These are phyloP conservation scores for Hypoxylon fragiforme DNA, from an alignment of 495 filamentous ascomycete species.

Conservation along the genomic window DNA sequence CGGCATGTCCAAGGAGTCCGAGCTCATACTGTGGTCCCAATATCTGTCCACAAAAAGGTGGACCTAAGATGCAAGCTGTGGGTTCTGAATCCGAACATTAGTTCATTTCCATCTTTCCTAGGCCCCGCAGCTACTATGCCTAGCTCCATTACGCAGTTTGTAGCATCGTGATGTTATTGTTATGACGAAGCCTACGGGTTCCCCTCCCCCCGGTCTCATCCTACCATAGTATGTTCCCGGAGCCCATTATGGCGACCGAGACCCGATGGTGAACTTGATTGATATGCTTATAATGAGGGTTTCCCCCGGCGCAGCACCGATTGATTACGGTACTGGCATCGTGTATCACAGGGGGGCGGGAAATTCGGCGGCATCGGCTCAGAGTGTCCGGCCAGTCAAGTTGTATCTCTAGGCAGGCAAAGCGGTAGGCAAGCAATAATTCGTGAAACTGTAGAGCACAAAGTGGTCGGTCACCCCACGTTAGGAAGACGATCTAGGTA, in stretches of 20 bases:
- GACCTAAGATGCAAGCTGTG: slow-evolving; percentile 12
- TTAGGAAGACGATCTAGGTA: not conserved
- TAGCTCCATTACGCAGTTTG: slow-evolving; percentile 16
- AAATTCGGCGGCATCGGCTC: slow-evolving; percentile 30
- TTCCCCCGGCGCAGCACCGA: slow-evolving; percentile 11
- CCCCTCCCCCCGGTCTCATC: slow-evolving; percentile 21
- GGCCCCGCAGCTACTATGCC: slow-evolving; percentile 20
- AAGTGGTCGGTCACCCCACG: slow-evolving; percentile 5
- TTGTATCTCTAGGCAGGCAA: slow-evolving; percentile 26
- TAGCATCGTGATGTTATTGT: slow-evolving; percentile 30
- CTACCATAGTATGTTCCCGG: slow-evolving; percentile 1
- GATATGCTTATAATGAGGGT: slow-evolving; percentile 14
- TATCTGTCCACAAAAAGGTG: slow-evolving; percentile 34
- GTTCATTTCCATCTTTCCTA: slow-evolving; percentile 19
- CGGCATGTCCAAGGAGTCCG: slow-evolving; percentile 16
- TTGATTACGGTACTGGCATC: slow-evolving; percentile 25
- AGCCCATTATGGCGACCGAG: slow-evolving; percentile 21
- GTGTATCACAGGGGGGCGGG: slow-evolving; percentile 28
- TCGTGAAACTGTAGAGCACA: not conserved
- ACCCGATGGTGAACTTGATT: slow-evolving; percentile 4
- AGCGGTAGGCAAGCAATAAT: too few relatives aligned
- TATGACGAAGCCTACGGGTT: slow-evolving; percentile 21
- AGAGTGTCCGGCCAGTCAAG: slow-evolving; percentile 18
- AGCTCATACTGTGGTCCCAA: slow-evolving; percentile 30
- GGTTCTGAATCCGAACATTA: slow-evolving; percentile 15